These are phyloP conservation scores for Taxillus chinensis DNA, from an alignment of 164 flowering plant species.

Conservation along the genomic window DNA sequence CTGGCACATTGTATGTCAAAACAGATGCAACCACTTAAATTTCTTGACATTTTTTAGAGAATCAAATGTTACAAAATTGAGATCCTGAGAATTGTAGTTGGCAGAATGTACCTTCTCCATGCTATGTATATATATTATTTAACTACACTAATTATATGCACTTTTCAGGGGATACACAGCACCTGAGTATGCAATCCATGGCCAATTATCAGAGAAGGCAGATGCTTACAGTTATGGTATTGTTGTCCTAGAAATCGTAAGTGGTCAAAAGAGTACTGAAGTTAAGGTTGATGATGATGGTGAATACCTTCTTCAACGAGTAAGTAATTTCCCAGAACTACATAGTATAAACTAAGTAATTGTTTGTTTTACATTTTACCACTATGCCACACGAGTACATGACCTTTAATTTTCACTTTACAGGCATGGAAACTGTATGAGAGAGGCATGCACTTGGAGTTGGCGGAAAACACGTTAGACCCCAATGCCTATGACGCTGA, in stretches of 20 bases:
- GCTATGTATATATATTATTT: no score
- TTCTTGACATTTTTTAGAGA: background rate
- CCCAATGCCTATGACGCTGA: conserved; percentile 17
- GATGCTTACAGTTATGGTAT: conserved; percentile 53
- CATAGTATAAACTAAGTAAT: no score
- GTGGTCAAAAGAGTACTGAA: conserved; percentile 38
- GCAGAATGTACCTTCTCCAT: no score
- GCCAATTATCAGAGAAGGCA: conserved; percentile 49
- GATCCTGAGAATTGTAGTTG: no score
- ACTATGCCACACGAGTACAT: no score
- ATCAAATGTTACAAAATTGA: no score
- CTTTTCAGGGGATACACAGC: conserved; percentile 38
- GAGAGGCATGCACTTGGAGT: conserved; percentile 15
- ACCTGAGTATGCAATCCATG: conserved; percentile 56
- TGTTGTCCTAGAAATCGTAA: conserved; percentile 47
- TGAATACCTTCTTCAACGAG: conserved; percentile 49
- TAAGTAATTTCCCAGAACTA: conserved; percentile 7
- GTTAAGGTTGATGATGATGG: conserved; percentile 14
- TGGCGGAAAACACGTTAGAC: conserved; percentile 32
- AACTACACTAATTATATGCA: background rate
- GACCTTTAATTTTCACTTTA: background rate
- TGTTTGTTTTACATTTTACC: no score
- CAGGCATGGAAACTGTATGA: conserved; percentile 43
- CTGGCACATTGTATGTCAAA: conserved; percentile 50
- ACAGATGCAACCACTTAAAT: background rate